phyloP scores from a whole-genome alignment of 176 grass and related monocot species.

The Dendrocalamus sinicus region DNA sequence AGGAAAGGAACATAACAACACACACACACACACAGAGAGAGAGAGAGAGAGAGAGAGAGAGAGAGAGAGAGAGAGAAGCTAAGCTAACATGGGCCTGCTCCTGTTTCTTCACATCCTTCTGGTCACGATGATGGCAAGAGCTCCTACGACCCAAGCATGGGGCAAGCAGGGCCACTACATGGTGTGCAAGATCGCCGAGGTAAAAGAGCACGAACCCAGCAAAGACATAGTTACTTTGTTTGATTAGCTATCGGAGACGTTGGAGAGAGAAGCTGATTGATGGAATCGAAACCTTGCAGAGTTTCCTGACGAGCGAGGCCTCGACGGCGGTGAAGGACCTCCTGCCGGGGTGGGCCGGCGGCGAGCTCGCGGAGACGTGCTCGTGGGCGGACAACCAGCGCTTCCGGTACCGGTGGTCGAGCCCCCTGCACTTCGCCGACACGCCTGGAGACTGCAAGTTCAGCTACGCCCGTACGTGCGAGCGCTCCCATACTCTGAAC shows the following conservation, averaged over 20 bases:
- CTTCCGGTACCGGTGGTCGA: constrained; percentile 65
- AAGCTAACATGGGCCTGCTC: constrained; percentile 5
- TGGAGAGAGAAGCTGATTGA: background rate
- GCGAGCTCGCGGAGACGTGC: constrained; percentile 61
- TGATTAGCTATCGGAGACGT: no score
- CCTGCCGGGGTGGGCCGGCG: constrained; percentile 59
- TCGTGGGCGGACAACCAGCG: constrained; percentile 65
- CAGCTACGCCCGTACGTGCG: constrained; percentile 58
- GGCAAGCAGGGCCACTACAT: constrained; percentile 79
- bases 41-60: background rate
- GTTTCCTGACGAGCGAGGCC: constrained; percentile 55
- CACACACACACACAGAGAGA: background rate
- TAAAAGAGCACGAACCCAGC: background rate
- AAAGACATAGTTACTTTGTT: no score
- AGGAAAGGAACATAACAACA: background rate
- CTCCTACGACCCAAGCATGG: constrained; percentile 53
- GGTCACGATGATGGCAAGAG: constrained; percentile 3
- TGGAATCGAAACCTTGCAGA: constrained; percentile 24
- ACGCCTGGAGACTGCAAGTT: constrained; percentile 63
- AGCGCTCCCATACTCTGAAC: background rate
- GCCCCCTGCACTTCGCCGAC: constrained; percentile 64
- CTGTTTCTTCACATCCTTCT: constrained; percentile 37
- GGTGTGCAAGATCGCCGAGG: constrained; percentile 78
- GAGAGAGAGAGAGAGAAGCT: background rate
- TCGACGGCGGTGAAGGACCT: constrained; percentile 51